Evolutionary conservation across 306 rosid species (phyloP).

Genomic region (Prosopis cineraria): DNA sequence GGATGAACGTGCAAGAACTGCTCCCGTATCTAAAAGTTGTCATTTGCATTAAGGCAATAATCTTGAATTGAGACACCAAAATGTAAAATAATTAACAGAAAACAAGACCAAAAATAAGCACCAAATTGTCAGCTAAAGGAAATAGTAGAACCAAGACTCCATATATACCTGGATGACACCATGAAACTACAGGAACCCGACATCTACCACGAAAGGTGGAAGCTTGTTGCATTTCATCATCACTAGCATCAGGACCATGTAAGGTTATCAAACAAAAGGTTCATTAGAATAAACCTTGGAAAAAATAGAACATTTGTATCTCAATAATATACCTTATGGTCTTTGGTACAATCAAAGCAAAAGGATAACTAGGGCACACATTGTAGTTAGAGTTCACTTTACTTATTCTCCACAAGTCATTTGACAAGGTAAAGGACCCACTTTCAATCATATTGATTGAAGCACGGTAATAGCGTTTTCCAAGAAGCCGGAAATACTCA

Average conservation of each 20-base stretch:
- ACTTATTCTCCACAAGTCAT: constrained; percentile 90
- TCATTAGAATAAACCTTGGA: constrained; percentile 25
- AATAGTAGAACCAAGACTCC: constrained; percentile 10
- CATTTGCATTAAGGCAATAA: constrained; percentile 31
- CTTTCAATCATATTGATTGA: constrained; percentile 69
- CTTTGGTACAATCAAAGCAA: constrained; percentile 87
- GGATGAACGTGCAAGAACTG: constrained; percentile 97
- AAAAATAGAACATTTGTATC: constrained; percentile 33
- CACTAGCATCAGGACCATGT: constrained; percentile 59
- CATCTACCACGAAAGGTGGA: constrained; percentile 84
- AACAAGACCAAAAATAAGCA: constrained; percentile 26
- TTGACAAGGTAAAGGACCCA: constrained; percentile 76
- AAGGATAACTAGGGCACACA: constrained; percentile 89
- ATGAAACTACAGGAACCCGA: constrained; percentile 89
- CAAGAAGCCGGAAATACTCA: constrained; percentile 96
- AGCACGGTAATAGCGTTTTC: constrained; percentile 54
- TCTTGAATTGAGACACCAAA: constrained; percentile 19
- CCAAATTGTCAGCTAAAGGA: constrained; percentile 23
- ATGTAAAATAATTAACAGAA: constrained; percentile 27
- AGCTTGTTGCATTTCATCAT: constrained; percentile 87
- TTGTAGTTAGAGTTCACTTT: constrained; percentile 67
- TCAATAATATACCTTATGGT: constrained; percentile 62
- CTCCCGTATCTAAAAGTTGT: constrained; percentile 73
- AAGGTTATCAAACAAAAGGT: constrained; percentile 26
- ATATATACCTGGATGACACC: constrained; percentile 85